A percentile compares a stretch with the other conserved stretches of the same genome.
Conservation (phyloP, 1,284 basidiomycete genomes). For the Austroboletus niveus region DNA sequence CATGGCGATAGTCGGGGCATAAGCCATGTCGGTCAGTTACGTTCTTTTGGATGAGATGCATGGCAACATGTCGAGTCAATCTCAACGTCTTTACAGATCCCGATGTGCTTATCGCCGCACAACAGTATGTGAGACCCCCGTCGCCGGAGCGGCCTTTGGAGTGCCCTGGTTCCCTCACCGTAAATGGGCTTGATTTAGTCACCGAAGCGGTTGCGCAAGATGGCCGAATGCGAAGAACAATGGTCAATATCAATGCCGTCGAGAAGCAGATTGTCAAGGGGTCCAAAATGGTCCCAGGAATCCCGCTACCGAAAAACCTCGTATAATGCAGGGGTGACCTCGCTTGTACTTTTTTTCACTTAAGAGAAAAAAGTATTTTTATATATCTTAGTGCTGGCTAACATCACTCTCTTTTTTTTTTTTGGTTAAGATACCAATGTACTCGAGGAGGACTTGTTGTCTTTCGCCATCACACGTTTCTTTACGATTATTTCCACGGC, state of each 20-base stretch:
- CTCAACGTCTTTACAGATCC: constrained; percentile 17
- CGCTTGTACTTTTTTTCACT: too few relatives aligned
- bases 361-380: constrained; percentile 12
- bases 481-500: constrained; percentile 7
- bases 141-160: constrained; percentile 30
- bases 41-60: background rate
- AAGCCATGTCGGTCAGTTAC: constrained; percentile 49
- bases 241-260: constrained; percentile 37
- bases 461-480: too few relatives aligned
- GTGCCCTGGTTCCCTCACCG: constrained; percentile 17
- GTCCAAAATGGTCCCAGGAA: constrained; percentile 43
- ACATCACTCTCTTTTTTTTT: constrained; percentile 1
- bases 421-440: constrained; percentile 12
- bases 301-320: constrained; percentile 11
- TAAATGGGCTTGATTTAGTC: constrained; percentile 35
- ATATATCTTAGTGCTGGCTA: constrained; percentile 9
- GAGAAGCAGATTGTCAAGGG: constrained; percentile 55
- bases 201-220: constrained; percentile 39
- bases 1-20: constrained; percentile 53
- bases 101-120: constrained; percentile 20
- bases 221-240: constrained; percentile 41
- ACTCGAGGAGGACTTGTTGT: constrained; percentile 1
- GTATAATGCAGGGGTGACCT: constrained; percentile 3
- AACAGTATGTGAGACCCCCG: constrained; percentile 21
- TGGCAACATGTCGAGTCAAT: constrained; percentile 1